A percentile compares a stretch with the other conserved stretches of the same genome.
These are phyloP conservation scores for Botrytis aclada DNA, from an alignment of 2,329 filamentous ascomycete genomes.

Conservation along the genomic window DNA sequence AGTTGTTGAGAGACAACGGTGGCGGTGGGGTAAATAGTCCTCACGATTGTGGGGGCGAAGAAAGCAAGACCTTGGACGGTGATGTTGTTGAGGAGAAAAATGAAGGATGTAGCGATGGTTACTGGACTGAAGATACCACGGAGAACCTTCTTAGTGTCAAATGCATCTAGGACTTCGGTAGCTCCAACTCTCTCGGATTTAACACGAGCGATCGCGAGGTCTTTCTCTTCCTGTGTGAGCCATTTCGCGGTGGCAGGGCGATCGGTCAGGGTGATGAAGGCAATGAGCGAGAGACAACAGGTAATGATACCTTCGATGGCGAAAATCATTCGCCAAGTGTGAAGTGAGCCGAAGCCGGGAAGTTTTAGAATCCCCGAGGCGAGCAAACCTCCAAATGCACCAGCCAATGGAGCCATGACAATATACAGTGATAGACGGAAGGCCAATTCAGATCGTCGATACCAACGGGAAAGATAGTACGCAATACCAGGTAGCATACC, in stretches of 20 bases:
- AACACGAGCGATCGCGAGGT: conserved; percentile 62
- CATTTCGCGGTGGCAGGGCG: conserved; percentile 65
- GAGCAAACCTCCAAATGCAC: conserved; percentile 68
- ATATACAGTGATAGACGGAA: conserved; percentile 68
- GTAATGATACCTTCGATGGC: conserved; percentile 68
- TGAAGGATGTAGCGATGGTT: conserved; percentile 54
- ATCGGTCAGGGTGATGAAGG: conserved; percentile 65
- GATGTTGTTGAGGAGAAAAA: conserved; percentile 46
- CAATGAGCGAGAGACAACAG: conserved; percentile 52
- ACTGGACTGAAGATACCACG: conserved; percentile 64
- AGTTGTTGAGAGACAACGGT: conserved; percentile 63
- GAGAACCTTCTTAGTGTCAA: conserved; percentile 57
- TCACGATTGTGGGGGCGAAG: conserved; percentile 68
- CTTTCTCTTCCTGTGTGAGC: conserved; percentile 63
- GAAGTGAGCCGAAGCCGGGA: conserved; percentile 48
- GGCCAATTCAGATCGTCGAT: conserved; percentile 63
- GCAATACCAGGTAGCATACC: conserved; percentile 64
- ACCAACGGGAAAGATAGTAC: conserved; percentile 72
- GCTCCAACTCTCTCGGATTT: conserved; percentile 65
- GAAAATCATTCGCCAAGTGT: conserved; percentile 68
- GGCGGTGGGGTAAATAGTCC: conserved; percentile 60
- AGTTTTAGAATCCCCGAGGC: conserved; percentile 63
- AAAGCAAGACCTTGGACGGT: conserved; percentile 69
- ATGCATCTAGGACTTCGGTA: conserved; percentile 60
- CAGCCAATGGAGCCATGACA: conserved; percentile 66